Conservation (phyloP, 2,329 filamentous ascomycete species). For the Diaporthe aspalathi region DNA sequence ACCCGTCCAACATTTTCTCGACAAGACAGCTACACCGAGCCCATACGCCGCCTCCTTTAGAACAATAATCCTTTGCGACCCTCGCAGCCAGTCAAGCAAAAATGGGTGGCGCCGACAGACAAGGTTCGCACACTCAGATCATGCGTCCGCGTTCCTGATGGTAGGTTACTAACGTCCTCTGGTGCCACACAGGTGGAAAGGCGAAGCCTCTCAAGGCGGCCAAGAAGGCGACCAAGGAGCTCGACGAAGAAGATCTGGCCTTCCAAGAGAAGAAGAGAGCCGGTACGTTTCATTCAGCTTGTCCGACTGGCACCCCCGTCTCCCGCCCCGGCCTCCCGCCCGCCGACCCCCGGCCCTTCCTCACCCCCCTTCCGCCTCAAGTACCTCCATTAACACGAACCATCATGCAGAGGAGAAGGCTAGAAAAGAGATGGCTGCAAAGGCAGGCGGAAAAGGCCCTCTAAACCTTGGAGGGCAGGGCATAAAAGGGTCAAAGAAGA, state of each 20-base stretch:
- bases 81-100: constrained; percentile 42
- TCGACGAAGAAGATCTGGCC: constrained; percentile 88
- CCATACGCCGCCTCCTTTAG: neutral
- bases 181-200: constrained; percentile 73
- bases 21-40: neutral
- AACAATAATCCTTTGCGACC: neutral
- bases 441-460: constrained; percentile 88
- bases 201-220: constrained; percentile 86
- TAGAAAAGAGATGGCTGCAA: constrained; percentile 83
- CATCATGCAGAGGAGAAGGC: constrained; percentile 77
- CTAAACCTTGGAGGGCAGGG: constrained; percentile 86
- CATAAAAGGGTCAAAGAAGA: no score
- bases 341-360: no score
- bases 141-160: neutral
- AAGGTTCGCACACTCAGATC: constrained; percentile 59
- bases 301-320: constrained; percentile 15
- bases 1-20: neutral
- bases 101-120: constrained; percentile 76
- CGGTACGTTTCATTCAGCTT: constrained; percentile 65
- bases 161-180: constrained; percentile 29
- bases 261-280: constrained; percentile 86
- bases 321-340: neutral
- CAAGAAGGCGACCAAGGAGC: constrained; percentile 85
- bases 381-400: constrained; percentile 35
- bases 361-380: no score